Conservation (phyloP, 208 protist genomes). For the Acanthamoeba culbertsoni region DNA sequence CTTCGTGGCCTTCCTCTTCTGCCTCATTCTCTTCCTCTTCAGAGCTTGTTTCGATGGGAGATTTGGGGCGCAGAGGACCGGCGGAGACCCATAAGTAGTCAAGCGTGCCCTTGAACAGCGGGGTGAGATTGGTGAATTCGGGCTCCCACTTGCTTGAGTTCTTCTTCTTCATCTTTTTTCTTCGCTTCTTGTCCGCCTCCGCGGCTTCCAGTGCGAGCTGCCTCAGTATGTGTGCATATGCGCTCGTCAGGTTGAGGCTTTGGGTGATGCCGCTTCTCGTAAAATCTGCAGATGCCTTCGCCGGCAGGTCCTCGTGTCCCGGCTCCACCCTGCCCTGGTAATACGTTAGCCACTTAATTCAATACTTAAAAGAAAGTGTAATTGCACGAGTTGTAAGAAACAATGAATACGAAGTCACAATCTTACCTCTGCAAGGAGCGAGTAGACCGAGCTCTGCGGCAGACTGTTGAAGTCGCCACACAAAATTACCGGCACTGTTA, state of each 20-base stretch:
- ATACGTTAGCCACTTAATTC: not conserved
- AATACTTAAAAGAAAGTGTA: not conserved
- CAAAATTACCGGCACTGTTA: not conserved
- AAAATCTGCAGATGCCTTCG: not conserved
- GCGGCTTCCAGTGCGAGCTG: not conserved
- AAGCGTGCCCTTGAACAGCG: not conserved
- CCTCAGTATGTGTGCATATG: not conserved
- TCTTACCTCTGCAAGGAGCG: not conserved
- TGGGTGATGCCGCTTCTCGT: not conserved
- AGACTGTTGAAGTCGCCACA: conserved; percentile 48
- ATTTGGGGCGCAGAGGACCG: not conserved
- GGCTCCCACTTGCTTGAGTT: conserved; percentile 2
- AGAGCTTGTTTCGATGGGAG: not conserved
- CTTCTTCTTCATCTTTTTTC: not conserved
- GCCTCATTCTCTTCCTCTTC: not conserved
- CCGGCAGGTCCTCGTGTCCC: not conserved
- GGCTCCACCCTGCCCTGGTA: not conserved
- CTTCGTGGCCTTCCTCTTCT: not conserved
- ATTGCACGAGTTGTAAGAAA: not conserved
- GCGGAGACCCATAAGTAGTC: conserved; percentile 15
- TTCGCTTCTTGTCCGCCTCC: not conserved
- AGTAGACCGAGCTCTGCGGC: not conserved
- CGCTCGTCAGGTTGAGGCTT: not conserved
- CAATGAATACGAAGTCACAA: not conserved
- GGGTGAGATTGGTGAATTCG: not conserved